These are phyloP conservation scores for Pochonia chlamydosporia DNA, from an alignment of 2,329 filamentous ascomycete species.

Conservation along the genomic window DNA sequence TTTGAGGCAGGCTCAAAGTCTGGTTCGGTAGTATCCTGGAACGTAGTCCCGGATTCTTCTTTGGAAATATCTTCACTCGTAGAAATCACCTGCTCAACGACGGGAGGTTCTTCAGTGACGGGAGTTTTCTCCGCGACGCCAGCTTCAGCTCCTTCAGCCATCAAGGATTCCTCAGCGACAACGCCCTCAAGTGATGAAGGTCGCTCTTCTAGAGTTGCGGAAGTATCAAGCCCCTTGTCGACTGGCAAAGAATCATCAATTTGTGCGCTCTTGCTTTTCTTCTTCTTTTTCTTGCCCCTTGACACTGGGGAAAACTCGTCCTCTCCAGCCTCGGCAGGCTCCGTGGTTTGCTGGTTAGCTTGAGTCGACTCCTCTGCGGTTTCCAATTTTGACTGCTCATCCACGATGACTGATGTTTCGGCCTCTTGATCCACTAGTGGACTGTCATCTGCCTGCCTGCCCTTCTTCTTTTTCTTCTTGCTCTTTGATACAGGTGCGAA, in stretches of 20 bases:
- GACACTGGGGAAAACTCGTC: slow-evolving; percentile 4
- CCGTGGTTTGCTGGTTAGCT: slow-evolving; percentile 8
- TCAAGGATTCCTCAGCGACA: no score
- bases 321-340: slow-evolving; percentile 5
- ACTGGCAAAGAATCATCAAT: slow-evolving; percentile 8
- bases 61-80: background rate
- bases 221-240: slow-evolving; percentile 9
- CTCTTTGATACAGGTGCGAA: slow-evolving; percentile 6
- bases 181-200: no score
- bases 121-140: no score
- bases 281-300: slow-evolving; percentile 19
- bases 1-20: slow-evolving; percentile 10
- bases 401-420: background rate
- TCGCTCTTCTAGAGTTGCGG: background rate
- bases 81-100: no score
- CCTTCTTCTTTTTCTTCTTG: slow-evolving; percentile 22
- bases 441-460: slow-evolving; percentile 8
- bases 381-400: background rate
- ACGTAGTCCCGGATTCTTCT: no score
- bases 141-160: no score
- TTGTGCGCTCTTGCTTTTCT: slow-evolving; percentile 16
- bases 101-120: no score
- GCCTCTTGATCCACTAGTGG: slow-evolving; percentile 6
- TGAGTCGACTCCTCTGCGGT: slow-evolving; percentile 5
- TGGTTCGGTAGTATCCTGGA: background rate